These are phyloP conservation scores for Acanthamoeba quina DNA, from an alignment of 208 protist genomes.

Conservation along the genomic window DNA sequence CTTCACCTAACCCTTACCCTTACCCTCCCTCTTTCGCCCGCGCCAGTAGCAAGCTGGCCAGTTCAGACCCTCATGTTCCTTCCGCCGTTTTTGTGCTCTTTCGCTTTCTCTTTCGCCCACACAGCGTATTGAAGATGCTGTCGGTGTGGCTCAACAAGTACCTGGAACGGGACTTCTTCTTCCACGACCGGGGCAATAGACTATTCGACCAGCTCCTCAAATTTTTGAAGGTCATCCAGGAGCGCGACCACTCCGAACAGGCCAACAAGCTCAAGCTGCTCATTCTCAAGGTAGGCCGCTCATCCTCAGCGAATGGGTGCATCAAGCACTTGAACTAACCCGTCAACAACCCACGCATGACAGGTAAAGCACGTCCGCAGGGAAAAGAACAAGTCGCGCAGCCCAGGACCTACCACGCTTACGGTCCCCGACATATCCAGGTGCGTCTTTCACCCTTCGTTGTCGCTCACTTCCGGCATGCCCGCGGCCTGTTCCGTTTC, in stretches of 20 bases:
- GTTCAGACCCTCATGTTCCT: background rate
- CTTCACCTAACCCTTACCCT: background rate
- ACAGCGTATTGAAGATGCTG: conserved; percentile 63
- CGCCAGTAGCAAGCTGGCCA: background rate
- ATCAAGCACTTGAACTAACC: background rate
- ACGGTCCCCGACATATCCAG: background rate
- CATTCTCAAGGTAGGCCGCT: conserved; percentile 52
- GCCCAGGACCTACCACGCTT: background rate
- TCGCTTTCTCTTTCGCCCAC: background rate
- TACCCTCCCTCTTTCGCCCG: background rate
- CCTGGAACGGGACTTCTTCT: conserved; percentile 66
- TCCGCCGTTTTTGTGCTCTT: background rate
- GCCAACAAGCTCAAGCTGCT: conserved; percentile 74
- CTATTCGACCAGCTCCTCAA: conserved; percentile 68
- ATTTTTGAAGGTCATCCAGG: conserved; percentile 46
- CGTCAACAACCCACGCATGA: background rate
- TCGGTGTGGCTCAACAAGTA: conserved; percentile 67
- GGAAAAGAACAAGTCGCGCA: conserved; percentile 7
- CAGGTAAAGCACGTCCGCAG: conserved; percentile 18
- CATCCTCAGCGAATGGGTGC: background rate
- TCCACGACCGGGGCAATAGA: conserved; percentile 60
- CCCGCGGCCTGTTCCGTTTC: background rate
- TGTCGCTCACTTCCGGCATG: background rate
- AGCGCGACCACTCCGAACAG: conserved; percentile 52
- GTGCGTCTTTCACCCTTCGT: background rate